Conservation (phyloP, 2,329 filamentous ascomycete genomes). For the Cercospora citrullina region DNA sequence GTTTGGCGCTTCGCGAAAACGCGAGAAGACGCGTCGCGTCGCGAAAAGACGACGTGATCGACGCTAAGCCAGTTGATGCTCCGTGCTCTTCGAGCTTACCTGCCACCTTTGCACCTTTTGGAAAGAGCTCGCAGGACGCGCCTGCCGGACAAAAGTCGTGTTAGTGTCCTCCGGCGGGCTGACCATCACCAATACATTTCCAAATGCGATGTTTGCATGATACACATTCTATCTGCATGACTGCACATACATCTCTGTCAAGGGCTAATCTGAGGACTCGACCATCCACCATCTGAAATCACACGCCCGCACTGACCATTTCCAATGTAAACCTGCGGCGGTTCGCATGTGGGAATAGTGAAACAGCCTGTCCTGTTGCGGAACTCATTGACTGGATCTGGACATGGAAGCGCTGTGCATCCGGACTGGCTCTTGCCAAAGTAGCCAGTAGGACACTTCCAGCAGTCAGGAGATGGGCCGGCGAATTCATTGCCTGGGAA, state of each 20-base stretch:
- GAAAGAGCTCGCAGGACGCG: neutral
- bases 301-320: neutral
- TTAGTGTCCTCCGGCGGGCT: neutral
- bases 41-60: no score
- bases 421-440: neutral
- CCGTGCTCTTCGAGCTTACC: no score
- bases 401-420: neutral
- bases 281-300: neutral
- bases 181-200: neutral
- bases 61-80: no score
- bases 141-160: neutral
- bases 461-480: neutral
- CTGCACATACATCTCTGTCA: neutral
- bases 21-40: no score
- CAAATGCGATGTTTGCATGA: neutral
- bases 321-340: conserved; percentile 1
- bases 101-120: neutral
- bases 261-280: neutral
- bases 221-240: neutral
- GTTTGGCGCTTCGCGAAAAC: neutral
- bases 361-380: neutral
- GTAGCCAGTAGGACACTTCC: conserved; percentile 2
- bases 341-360: neutral
- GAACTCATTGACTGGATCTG: conserved; percentile 2
- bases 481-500: neutral